Evolutionary conservation across 108 stramenopile genomes (phyloP), one percentile per base, ranked within the genome.

Genomic region (Cyclotella baltica): DNA sequence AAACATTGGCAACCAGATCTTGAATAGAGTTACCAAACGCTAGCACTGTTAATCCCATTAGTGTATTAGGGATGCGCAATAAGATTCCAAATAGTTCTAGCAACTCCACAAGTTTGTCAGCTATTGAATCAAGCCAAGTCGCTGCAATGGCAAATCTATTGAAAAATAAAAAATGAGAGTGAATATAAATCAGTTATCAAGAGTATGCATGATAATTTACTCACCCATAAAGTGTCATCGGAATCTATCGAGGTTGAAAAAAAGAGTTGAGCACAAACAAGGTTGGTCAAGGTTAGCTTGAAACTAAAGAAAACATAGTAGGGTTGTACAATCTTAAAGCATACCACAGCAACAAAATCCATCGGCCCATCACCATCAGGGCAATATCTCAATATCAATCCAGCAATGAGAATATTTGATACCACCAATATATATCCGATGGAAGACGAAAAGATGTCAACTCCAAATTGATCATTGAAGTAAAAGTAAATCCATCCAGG

Each of bases 21-120:
- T 94, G 96, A 61, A 94, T 74, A 15, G 90, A 92, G 75, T 98
- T 98, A 18, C 97, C 98, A 94, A 97, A 98, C 2, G 98, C 98
- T 8, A 99, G 88, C 36, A 98, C 72, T 1, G 98, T 99, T 15
- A 98, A 57, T 9, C 97, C 98, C 71, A 99, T 87, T 43, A 99
- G 80, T 40, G 90, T 77, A 8, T 81, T 80, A 0, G 97, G 96
- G 48, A 98, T 91, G 43, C 84, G 83, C 46, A 88, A 73, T 2
- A 96, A 56, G 35, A 91, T 87, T 9, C 98, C 98, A 29, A 98
- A 85, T 27, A 94, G 87, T 43, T 88, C 83, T 11, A 98, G 82
- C 19, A 97, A 63, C 8, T 81, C 74, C n/a, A 98, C 98, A 48
- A 98, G 85, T 75, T 93, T 87, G 46, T 95, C 94, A 16, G 98